phyloP scores from a whole-genome alignment of 2,329 filamentous ascomycete species.

The Didymosphaeria variabile region DNA sequence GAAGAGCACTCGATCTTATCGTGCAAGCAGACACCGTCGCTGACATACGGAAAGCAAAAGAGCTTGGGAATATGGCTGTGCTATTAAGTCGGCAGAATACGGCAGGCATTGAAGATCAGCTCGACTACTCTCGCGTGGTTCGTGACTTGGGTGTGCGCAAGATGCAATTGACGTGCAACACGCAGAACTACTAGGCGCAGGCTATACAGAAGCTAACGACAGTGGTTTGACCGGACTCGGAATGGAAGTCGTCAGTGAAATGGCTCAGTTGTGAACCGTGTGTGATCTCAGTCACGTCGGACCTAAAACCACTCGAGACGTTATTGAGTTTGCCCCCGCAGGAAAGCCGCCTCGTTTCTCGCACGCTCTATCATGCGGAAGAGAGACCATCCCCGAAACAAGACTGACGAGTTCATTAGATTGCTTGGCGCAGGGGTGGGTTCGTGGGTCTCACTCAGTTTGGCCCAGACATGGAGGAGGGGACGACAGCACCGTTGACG shows the following conservation, averaged over 20 bases:
- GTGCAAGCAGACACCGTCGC: slow-evolving; percentile 50
- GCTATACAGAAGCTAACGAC: slow-evolving; percentile 52
- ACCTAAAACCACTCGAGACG: slow-evolving; percentile 33
- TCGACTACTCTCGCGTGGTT: slow-evolving; percentile 52
- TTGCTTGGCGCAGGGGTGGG: slow-evolving; percentile 48
- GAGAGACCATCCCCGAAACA: slow-evolving; percentile 51
- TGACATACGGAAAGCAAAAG: slow-evolving; percentile 51
- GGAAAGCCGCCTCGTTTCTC: slow-evolving; percentile 53
- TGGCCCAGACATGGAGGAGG: slow-evolving; percentile 52
- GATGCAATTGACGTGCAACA: slow-evolving; percentile 57
- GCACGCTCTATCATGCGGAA: slow-evolving; percentile 48
- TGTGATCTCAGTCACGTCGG: slow-evolving; percentile 50
- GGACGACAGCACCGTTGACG: slow-evolving; percentile 54
- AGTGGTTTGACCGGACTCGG: slow-evolving; percentile 51
- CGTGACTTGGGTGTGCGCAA: slow-evolving; percentile 53
- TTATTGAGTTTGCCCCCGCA: slow-evolving; percentile 45
- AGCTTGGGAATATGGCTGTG: slow-evolving; percentile 50
- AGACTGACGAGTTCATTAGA: slow-evolving; percentile 49
- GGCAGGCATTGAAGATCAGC: slow-evolving; percentile 52
- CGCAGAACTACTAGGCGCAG: slow-evolving; percentile 54
- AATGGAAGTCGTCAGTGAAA: slow-evolving; percentile 44
- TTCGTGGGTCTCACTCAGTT: slow-evolving; percentile 54
- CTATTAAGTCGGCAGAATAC: slow-evolving; percentile 55
- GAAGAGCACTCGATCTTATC: slow-evolving; percentile 53
- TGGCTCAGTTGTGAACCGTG: slow-evolving; percentile 50